Evolutionary conservation across 2,329 filamentous ascomycete species (phyloP).

Genomic region (Colletotrichum sp.): DNA sequence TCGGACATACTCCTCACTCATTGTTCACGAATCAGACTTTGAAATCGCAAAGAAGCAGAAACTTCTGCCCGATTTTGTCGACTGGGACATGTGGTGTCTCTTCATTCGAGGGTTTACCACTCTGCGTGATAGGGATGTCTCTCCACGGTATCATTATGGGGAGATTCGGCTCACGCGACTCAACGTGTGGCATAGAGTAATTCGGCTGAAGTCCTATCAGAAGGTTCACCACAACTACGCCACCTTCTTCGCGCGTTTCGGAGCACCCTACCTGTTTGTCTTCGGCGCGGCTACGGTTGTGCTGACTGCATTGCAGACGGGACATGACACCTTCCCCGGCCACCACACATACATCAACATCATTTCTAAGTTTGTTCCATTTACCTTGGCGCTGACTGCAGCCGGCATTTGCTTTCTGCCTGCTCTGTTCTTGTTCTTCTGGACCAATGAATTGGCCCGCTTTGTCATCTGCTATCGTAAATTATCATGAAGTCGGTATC

Average conservation of each 20-base stretch:
- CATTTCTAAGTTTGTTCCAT: background rate
- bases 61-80: slow-evolving; percentile 17
- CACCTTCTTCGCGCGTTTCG: slow-evolving; percentile 27
- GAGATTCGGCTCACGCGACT: slow-evolving; percentile 12
- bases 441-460: background rate
- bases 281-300: slow-evolving; percentile 26
- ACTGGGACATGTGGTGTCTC: slow-evolving; percentile 24
- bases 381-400: background rate
- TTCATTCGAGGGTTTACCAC: slow-evolving; percentile 11
- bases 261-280: slow-evolving; percentile 27
- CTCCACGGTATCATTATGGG: slow-evolving; percentile 20
- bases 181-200: slow-evolving; percentile 27
- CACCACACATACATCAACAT: background rate
- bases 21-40: slow-evolving; percentile 39
- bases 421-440: background rate
- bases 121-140: slow-evolving; percentile 20
- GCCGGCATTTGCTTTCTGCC: background rate
- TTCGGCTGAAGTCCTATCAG: slow-evolving; percentile 24
- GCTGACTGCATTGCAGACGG: slow-evolving; percentile 19
- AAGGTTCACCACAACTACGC: slow-evolving; percentile 26
- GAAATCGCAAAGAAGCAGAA: slow-evolving; percentile 29
- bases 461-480: background rate
- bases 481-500: no score
- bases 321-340: background rate
- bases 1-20: slow-evolving; percentile 34